Percentiles rank a stretch among this genome's conserved stretches.
phyloP scores from a whole-genome alignment of 805 yeast genomes.

The Sungouiella thailandica region DNA sequence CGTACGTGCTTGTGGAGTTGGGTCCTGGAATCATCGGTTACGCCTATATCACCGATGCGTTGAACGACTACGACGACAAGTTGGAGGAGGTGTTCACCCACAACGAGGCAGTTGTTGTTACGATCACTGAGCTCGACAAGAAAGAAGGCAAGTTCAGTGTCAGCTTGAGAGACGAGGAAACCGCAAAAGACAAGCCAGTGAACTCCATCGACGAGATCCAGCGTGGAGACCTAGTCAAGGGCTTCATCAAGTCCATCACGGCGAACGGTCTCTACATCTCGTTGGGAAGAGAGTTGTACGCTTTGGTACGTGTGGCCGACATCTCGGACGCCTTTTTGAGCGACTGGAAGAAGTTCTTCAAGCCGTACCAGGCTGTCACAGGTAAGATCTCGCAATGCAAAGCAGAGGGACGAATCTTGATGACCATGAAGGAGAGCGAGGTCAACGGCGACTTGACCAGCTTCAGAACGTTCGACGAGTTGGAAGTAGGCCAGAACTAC shows the following conservation, averaged over 20 bases:
- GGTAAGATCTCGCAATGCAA: slow-evolving; percentile 68
- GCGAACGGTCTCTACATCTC: slow-evolving; percentile 76
- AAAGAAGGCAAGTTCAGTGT: slow-evolving; percentile 54
- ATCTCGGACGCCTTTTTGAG: slow-evolving; percentile 75
- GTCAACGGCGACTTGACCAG: slow-evolving; percentile 63
- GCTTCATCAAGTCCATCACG: slow-evolving; percentile 71
- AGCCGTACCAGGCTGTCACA: slow-evolving; percentile 62
- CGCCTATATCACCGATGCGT: slow-evolving; percentile 71
- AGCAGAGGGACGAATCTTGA: slow-evolving; percentile 57
- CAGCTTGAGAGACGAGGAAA: slow-evolving; percentile 49
- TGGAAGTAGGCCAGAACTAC: slow-evolving; percentile 62
- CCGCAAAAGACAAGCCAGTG: slow-evolving; percentile 49
- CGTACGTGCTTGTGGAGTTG: slow-evolving; percentile 62
- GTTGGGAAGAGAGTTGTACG: slow-evolving; percentile 65
- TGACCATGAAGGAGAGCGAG: slow-evolving; percentile 79
- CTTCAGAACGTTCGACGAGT: slow-evolving; percentile 59
- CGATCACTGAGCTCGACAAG: slow-evolving; percentile 44
- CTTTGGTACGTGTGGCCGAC: slow-evolving; percentile 76
- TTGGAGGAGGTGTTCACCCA: slow-evolving; percentile 45
- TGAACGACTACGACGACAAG: slow-evolving; percentile 57
- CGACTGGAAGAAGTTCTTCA: slow-evolving; percentile 82
- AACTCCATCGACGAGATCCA: slow-evolving; percentile 47
- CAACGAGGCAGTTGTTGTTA: slow-evolving; percentile 55
- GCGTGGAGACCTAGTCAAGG: slow-evolving; percentile 72
- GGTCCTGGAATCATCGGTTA: slow-evolving; percentile 60